Evolutionary conservation across 176 grass and related monocot genomes (phyloP).

Genomic region (Poa pratensis): DNA sequence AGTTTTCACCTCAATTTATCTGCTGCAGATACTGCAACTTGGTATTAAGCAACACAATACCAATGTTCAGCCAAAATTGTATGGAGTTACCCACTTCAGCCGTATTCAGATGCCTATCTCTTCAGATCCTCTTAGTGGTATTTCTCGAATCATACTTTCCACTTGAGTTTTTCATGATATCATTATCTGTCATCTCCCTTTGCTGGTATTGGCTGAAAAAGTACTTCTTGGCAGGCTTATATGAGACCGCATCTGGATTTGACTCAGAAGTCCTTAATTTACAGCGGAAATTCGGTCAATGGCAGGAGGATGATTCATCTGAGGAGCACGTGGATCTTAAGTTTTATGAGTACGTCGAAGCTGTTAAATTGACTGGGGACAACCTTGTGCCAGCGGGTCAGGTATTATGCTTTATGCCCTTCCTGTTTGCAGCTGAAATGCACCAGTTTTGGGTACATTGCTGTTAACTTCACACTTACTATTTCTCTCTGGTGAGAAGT

Average conservation of each 20-base stretch:
- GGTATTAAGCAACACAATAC: conserved; percentile 66
- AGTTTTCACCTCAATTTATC: conserved; percentile 43
- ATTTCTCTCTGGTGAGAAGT: conserved; percentile 28
- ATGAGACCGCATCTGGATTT: conserved; percentile 72
- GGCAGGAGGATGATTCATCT: conserved; percentile 68
- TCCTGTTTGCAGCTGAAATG: conserved; percentile 6
- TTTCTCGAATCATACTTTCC: conserved; percentile 38
- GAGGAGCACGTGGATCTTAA: conserved; percentile 60
- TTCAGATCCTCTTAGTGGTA: conserved; percentile 91
- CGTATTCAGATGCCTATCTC: conserved; percentile 72
- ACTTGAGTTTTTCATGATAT: conserved; percentile 25
- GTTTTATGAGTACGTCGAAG: conserved; percentile 98
- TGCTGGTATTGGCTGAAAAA: conserved; percentile 39
- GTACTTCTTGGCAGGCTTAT: conserved; percentile 69
- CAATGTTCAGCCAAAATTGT: conserved; percentile 59
- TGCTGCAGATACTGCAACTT: conserved; percentile 67
- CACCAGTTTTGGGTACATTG: conserved; percentile 6
- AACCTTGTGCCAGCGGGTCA: conserved; percentile 79
- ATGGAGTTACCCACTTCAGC: conserved; percentile 71
- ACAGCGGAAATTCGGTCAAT: conserved; percentile 89
- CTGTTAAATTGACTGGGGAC: conserved; percentile 78
- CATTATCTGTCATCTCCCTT: not conserved
- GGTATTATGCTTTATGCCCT: conserved; percentile 58
- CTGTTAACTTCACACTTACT: conserved; percentile 5
- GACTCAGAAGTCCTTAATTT: conserved; percentile 86